Evolutionary conservation across 768 basidiomycete species (phyloP).

Genomic region (Leucocoprinus sp.): DNA sequence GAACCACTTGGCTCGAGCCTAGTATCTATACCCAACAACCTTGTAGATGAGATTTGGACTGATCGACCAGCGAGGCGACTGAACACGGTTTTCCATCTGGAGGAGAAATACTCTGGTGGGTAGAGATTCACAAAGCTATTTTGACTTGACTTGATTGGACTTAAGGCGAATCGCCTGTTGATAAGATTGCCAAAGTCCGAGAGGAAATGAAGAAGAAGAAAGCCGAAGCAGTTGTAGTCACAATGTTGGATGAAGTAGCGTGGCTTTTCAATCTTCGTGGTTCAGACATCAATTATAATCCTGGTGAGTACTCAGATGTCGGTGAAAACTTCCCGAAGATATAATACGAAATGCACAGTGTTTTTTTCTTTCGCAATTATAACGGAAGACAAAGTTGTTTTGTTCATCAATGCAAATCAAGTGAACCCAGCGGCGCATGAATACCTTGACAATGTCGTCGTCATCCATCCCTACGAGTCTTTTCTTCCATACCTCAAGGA

Average conservation of each 20-base stretch:
- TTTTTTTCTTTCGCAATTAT: conserved; percentile 91
- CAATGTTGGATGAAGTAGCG: conserved; percentile 90
- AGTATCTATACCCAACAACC: conserved; percentile 60
- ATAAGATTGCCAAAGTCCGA: conserved; percentile 64
- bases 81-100: conserved; percentile 59
- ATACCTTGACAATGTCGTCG: conserved; percentile 51
- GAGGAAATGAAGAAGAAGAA: conserved; percentile 57
- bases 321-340: neutral
- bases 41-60: conserved; percentile 76
- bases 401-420: conserved; percentile 62
- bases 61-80: conserved; percentile 63
- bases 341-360: conserved; percentile 35
- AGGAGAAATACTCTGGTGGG: conserved; percentile 65
- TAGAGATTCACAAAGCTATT: conserved; percentile 9
- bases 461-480: conserved; percentile 59
- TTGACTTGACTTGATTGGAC: neutral
- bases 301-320: conserved; percentile 24
- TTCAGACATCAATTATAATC: conserved; percentile 84
- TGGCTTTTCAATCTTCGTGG: conserved; percentile 94
- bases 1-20: conserved; percentile 46
- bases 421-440: conserved; percentile 33
- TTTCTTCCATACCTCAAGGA: conserved; percentile 59
- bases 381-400: conserved; percentile 42
- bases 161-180: conserved; percentile 48
- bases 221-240: conserved; percentile 68